A percentile compares a stretch with the other conserved stretches of the same genome.
These are phyloP conservation scores for Fusarium chuoi DNA, from an alignment of 2,329 filamentous ascomycete species.

Conservation along the genomic window DNA sequence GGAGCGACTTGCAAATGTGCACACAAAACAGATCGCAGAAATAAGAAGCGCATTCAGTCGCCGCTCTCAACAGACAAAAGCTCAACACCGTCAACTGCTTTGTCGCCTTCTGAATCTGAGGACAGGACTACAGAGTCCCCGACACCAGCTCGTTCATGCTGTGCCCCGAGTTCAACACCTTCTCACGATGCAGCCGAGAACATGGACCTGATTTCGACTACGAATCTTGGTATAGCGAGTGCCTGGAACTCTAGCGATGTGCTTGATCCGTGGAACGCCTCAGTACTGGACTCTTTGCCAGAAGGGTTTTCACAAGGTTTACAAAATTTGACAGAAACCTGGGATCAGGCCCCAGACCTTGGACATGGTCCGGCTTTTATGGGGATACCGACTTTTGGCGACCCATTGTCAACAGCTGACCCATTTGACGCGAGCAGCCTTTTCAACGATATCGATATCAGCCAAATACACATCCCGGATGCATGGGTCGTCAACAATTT, in stretches of 20 bases:
- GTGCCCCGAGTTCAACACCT: not conserved
- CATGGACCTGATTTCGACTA: accelerated
- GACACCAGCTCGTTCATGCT: not conserved
- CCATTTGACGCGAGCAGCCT: not conserved
- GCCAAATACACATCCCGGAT: not conserved
- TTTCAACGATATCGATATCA: not conserved
- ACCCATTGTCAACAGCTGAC: not conserved
- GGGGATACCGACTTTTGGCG: not conserved
- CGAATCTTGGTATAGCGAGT: accelerated
- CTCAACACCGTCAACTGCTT: not conserved
- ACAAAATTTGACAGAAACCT: not conserved
- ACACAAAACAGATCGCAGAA: not conserved
- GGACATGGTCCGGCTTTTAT: not conserved
- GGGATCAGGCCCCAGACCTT: not conserved
- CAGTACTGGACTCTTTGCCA: not conserved
- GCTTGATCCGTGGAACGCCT: not conserved
- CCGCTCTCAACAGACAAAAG: not conserved
- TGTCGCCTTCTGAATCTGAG: not conserved
- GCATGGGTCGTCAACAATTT: not conserved
- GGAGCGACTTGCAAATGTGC: conserved; percentile 14
- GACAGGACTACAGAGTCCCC: accelerated
- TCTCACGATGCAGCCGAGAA: not conserved
- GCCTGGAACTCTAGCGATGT: not conserved
- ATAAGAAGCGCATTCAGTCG: not conserved
- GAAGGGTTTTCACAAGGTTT: accelerated